Evolutionary conservation across 495 filamentous ascomycete genomes (phyloP).

Genomic region (Neurospora sp.): DNA sequence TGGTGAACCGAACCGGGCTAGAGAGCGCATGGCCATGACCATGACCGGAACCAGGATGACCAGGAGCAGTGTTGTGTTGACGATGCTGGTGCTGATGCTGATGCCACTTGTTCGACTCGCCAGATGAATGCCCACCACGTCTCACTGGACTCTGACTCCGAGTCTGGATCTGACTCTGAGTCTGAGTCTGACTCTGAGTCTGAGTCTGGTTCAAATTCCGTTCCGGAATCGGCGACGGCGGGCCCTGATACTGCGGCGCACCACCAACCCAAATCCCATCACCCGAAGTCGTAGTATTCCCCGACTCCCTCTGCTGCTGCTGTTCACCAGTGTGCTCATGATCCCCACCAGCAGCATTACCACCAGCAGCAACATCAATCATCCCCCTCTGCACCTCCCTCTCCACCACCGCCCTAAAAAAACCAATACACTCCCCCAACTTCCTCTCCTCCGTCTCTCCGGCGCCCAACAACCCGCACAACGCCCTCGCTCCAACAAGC

Average conservation of each 20-base stretch:
- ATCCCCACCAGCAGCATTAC: not conserved
- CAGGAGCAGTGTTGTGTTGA: not conserved
- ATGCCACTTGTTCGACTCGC: not conserved
- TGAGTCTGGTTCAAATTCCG: not conserved
- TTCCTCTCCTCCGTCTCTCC: conserved; percentile 22
- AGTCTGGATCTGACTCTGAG: not conserved
- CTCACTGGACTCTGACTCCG: not conserved
- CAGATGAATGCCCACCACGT: not conserved
- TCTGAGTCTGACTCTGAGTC: not conserved
- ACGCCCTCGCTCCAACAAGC: conserved; percentile 26
- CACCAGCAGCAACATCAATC: not conserved
- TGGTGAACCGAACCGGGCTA: not conserved
- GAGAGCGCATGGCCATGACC: not conserved
- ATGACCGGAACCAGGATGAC: not conserved
- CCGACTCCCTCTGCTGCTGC: not conserved
- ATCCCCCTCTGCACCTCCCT: conserved; percentile 7
- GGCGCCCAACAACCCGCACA: conserved; percentile 27
- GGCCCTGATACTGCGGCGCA: not conserved
- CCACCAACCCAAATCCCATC: not conserved
- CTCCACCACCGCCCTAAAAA: conserved; percentile 28
- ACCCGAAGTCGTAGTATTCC: not conserved
- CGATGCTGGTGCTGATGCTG: not conserved
- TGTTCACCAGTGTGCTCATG: not conserved
- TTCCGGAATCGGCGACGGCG: not conserved
- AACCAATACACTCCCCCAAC: conserved; percentile 27